phyloP scores from a whole-genome alignment of 208 protist genomes.

The Leishmania arabica region DNA sequence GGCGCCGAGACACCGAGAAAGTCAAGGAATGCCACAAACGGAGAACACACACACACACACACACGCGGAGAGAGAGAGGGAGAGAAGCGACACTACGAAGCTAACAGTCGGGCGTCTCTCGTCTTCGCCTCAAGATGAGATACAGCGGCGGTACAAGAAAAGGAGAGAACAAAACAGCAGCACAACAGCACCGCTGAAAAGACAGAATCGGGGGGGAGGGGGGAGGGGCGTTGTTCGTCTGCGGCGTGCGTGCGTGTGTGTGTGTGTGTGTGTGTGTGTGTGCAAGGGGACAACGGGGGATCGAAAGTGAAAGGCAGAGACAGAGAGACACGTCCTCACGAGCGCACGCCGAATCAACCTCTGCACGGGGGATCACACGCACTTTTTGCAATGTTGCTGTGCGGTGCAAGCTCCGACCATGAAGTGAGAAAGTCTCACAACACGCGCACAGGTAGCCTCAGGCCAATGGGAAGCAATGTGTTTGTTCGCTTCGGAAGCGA shows the following conservation, averaged over 20 bases:
- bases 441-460: not conserved
- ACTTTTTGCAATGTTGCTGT: not conserved
- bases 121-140: not conserved
- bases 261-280: no score
- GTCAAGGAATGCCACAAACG: not conserved
- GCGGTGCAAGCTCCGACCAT: not conserved
- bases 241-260: not conserved
- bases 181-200: not conserved
- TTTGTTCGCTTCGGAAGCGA: not conserved
- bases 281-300: no score
- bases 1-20: not conserved
- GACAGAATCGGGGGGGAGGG: not conserved
- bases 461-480: not conserved
- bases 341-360: not conserved
- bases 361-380: not conserved
- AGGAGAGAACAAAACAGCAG: not conserved
- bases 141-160: constrained; percentile 1
- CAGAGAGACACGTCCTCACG: not conserved
- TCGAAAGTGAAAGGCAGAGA: not conserved
- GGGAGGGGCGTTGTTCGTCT: not conserved
- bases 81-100: not conserved
- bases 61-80: not conserved
- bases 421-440: not conserved
- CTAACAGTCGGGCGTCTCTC: not conserved
- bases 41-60: not conserved